Evolutionary conservation across 495 filamentous ascomycete genomes (phyloP).

Genomic region (Hypoxylon perforatum): DNA sequence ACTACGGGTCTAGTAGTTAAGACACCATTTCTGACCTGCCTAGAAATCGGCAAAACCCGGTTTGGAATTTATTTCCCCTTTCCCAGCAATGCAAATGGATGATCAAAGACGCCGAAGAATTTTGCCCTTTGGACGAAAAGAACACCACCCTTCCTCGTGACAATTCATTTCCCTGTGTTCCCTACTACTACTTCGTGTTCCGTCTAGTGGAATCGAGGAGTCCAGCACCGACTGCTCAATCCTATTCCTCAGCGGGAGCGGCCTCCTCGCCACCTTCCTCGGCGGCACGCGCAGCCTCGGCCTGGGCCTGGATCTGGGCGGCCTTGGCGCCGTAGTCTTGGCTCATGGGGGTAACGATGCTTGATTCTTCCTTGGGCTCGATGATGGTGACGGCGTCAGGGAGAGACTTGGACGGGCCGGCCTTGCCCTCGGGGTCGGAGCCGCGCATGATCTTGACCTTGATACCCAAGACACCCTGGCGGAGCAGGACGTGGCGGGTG

Average conservation of each 20-base stretch:
- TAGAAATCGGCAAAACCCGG: constrained; percentile 31
- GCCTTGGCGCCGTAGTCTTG: constrained; percentile 99
- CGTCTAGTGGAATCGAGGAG: constrained; percentile 37
- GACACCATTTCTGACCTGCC: constrained; percentile 23
- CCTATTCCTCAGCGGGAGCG: constrained; percentile 63
- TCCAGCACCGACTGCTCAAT: constrained; percentile 49
- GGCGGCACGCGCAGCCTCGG: constrained; percentile 72
- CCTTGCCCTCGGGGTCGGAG: constrained; percentile 98
- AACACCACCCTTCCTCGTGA: constrained; percentile 14
- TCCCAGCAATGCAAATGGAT: constrained; percentile 46
- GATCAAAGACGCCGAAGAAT: constrained; percentile 48
- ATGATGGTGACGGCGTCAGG: constrained; percentile 99
- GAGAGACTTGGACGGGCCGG: constrained; percentile 93
- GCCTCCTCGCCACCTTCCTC: constrained; percentile 69
- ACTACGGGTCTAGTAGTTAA: constrained; percentile 21
- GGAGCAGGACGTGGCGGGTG: constrained; percentile 98
- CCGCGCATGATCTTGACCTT: constrained; percentile 99
- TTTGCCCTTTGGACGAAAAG: constrained; percentile 31
- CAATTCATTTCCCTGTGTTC: constrained; percentile 21
- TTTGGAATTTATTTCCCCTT: constrained; percentile 31
- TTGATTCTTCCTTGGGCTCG: constrained; percentile 99
- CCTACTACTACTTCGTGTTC: constrained; percentile 22
- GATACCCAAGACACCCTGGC: constrained; percentile 99
- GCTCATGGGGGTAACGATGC: constrained; percentile 90
- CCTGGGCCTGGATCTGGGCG: constrained; percentile 77